Percentiles rank a stretch among this genome's conserved stretches.
Evolutionary conservation across 2,329 filamentous ascomycete species (phyloP).

Genomic region (Colletotrichum costaricense): DNA sequence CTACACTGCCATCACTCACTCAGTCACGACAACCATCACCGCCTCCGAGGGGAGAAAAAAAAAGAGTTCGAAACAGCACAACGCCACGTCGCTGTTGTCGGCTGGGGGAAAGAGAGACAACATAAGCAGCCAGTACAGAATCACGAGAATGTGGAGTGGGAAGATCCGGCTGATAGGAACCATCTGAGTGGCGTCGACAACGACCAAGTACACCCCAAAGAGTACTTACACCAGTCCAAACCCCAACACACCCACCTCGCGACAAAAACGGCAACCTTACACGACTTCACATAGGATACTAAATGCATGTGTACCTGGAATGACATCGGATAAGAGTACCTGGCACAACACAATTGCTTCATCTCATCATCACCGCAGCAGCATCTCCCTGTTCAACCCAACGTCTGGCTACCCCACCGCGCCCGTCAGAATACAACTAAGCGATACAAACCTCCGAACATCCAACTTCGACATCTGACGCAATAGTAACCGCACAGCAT

Average conservation of each 20-base stretch:
- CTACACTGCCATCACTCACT: not conserved
- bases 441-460: not conserved
- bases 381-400: slow-evolving; percentile 4
- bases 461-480: slow-evolving; percentile 1
- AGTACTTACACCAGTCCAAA: slow-evolving; percentile 23
- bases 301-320: slow-evolving; percentile 18
- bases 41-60: not conserved
- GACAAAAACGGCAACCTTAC: slow-evolving; percentile 25
- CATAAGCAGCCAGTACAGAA: not conserved
- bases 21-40: slow-evolving; percentile 18
- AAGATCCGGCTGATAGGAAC: slow-evolving; percentile 14
- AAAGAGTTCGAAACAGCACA: slow-evolving; percentile 11
- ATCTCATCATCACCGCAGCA: slow-evolving; percentile 13
- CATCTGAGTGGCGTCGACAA: slow-evolving; percentile 15
- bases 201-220: not conserved
- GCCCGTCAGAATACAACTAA: slow-evolving; percentile 8
- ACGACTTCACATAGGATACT: slow-evolving; percentile 15
- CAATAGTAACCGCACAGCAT: not conserved
- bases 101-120: not conserved
- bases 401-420: slow-evolving; percentile 15
- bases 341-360: not conserved
- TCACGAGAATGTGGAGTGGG: slow-evolving; percentile 24
- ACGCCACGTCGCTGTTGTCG: slow-evolving; percentile 7
- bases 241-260: slow-evolving; percentile 1
- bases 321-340: slow-evolving; percentile 20